These are phyloP conservation scores for Phyllosticta citribraziliensis DNA, from an alignment of 2,329 filamentous ascomycete genomes.

Conservation along the genomic window DNA sequence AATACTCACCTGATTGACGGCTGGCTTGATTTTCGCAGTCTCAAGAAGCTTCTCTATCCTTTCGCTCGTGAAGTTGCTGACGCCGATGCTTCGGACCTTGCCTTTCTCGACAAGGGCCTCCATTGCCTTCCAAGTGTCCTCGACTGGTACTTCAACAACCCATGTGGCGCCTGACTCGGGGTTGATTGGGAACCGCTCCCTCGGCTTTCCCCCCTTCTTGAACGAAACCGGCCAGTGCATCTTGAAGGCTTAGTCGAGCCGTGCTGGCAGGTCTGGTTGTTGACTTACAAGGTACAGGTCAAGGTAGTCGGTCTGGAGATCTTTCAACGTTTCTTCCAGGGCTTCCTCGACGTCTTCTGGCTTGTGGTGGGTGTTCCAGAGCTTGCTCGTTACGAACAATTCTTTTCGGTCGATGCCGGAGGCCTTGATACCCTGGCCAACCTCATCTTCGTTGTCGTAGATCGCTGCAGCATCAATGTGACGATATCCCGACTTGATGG, in stretches of 20 bases:
- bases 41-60: slow-evolving; percentile 13
- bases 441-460: slow-evolving; percentile 42
- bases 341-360: slow-evolving; percentile 48
- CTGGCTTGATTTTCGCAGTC: slow-evolving; percentile 34
- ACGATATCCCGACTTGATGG: slow-evolving; percentile 36
- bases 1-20: slow-evolving; percentile 39
- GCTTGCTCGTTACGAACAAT: slow-evolving; percentile 49
- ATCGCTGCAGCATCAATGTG: slow-evolving; percentile 45
- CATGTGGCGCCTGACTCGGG: slow-evolving; percentile 46
- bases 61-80: slow-evolving; percentile 17
- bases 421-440: slow-evolving; percentile 38
- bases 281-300: slow-evolving; percentile 40
- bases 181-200: slow-evolving; percentile 34
- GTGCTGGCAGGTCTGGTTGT: neutral
- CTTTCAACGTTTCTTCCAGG: slow-evolving; percentile 48
- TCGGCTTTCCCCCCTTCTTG: slow-evolving; percentile 68
- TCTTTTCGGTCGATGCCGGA: slow-evolving; percentile 36
- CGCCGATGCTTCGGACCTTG: slow-evolving; percentile 33
- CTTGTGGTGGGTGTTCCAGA: slow-evolving; percentile 90
- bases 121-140: slow-evolving; percentile 33
- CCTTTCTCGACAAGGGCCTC: slow-evolving; percentile 32
- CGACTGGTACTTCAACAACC: slow-evolving; percentile 23
- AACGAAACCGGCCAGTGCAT: slow-evolving; percentile 57
- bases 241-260: slow-evolving; percentile 39
- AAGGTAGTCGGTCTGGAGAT: slow-evolving; percentile 51